A percentile compares a stretch with the other conserved stretches of the same genome.
These are phyloP conservation scores for Colletotrichum destructivum DNA, from an alignment of 2,329 filamentous ascomycete species.

Conservation along the genomic window DNA sequence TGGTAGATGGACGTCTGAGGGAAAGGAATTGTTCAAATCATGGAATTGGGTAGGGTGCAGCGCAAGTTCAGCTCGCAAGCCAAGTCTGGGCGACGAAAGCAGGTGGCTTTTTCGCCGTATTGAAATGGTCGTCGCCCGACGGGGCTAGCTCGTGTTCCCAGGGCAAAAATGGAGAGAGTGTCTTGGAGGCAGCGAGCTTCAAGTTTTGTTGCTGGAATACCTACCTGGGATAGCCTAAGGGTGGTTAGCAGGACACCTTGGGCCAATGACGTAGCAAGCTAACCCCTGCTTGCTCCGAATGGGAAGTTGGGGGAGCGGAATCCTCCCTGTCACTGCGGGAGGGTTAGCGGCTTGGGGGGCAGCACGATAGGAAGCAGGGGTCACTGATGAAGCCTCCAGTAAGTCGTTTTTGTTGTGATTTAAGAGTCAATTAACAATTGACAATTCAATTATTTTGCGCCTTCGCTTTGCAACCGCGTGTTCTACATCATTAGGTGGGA, in stretches of 20 bases:
- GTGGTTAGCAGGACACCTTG: constrained; percentile 6
- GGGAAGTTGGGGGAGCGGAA: constrained; percentile 33
- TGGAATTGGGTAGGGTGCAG: constrained; percentile 9
- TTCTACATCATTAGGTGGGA: neutral
- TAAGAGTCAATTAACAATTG: constrained; percentile 1
- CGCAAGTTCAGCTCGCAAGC: neutral
- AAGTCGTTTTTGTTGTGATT: neutral
- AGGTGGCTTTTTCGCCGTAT: constrained; percentile 12
- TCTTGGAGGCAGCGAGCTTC: constrained; percentile 21
- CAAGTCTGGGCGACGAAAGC: constrained; percentile 2
- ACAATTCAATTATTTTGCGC: constrained; percentile 21
- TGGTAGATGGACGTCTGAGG: neutral
- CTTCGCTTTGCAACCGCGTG: constrained; percentile 24
- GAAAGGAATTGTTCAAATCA: constrained; percentile 7
- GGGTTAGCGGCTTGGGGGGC: constrained; percentile 21
- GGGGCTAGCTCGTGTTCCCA: constrained; percentile 17
- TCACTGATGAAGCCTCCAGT: constrained; percentile 1
- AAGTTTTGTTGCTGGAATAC: constrained; percentile 17
- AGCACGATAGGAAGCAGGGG: constrained; percentile 12
- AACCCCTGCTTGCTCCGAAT: constrained; percentile 32
- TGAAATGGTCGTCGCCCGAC: neutral
- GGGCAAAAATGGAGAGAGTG: neutral
- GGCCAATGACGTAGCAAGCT: constrained; percentile 42
- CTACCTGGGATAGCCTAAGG: neutral
- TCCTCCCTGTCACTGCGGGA: constrained; percentile 19